These are phyloP conservation scores for Dalbergia cochinchinensis DNA, from an alignment of 306 rosid genomes.

Conservation along the genomic window DNA sequence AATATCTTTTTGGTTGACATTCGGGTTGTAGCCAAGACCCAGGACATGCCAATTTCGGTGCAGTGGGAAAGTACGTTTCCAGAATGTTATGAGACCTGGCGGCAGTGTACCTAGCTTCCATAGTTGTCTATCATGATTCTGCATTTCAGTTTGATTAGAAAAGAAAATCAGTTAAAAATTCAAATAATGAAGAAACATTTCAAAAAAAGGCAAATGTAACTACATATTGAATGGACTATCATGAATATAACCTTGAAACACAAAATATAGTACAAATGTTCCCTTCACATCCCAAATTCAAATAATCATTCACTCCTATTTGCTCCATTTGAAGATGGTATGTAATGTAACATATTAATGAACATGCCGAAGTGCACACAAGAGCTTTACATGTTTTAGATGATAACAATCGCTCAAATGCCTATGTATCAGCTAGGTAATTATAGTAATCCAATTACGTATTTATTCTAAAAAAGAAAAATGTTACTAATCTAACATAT, in stretches of 20 bases:
- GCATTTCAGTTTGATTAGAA: conserved; percentile 35
- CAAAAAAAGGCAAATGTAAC: background rate
- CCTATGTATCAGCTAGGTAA: background rate
- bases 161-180: conserved; percentile 34
- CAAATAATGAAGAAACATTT: conserved; percentile 18
- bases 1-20: conserved; percentile 66
- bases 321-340: background rate
- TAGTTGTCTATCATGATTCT: conserved; percentile 91
- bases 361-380: conserved; percentile 6
- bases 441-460: background rate
- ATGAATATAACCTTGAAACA: background rate
- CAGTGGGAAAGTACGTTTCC: conserved; percentile 84
- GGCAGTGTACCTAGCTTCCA: conserved; percentile 99
- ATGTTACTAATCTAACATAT: background rate
- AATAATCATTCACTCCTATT: background rate
- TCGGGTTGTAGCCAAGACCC: conserved; percentile 90
- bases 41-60: conserved; percentile 82
- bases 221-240: conserved; percentile 1
- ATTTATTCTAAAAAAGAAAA: background rate
- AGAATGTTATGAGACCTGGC: conserved; percentile 95
- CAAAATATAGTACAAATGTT: background rate
- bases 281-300: conserved; percentile 11
- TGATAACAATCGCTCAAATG: conserved; percentile 1
- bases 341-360: background rate
- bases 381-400: background rate